Base-by-base conservation (phyloP, 139 green algal genomes). In the Auxenochlorella pyrenoidosa region DNA sequence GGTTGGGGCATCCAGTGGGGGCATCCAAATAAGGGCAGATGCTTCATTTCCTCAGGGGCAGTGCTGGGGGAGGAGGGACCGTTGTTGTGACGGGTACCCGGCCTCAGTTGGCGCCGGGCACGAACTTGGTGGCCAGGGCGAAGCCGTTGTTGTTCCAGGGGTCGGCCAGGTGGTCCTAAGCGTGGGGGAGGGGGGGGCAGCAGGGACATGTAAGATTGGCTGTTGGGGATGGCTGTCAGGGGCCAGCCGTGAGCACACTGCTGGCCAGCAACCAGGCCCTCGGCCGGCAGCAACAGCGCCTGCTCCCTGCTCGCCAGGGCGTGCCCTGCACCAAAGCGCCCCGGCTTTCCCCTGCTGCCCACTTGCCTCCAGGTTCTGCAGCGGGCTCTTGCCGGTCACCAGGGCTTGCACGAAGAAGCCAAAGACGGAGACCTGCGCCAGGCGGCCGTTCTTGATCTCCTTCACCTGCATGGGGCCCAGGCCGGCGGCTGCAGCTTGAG, bases 371-470 rank as follows among this genome's bases (percentile, higher is more conserved):
- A 97, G 90, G 92, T 98, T 98, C 82, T 94, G 85, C 47, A 90
- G 88, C 80, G 87, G 92, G 43, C 86, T 90, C 94, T 96, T 95
- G 91, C 94, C 94, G 60, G 94, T 96, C 32, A 96, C 93, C 77
- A 96, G 95, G 51, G 92, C 93, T 91, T 87, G 92, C 59, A 97
- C 86, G 88, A 95, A 96, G 89, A 95, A 95, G 80, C 94, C 94
- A 22, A 96, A 91, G 88, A 95, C 94, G 75, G 95, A 95, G 87
- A 98, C 93, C 95, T 97, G 96, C 78, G 96, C 96, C n/a, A 98
- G 90, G 59, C 96, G 93, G 70, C 95, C 96, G 88, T 98, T 98
- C 92, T 97, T 97, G 89, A 98, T 95, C 94, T 98, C 96, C 94
- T 98, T 98, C 24, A 98, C 94, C 95, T 83, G 94, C 94, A 83